These are phyloP conservation scores for Stenogyne calaminthoides DNA, from an alignment of 305 asterid species.

Conservation along the genomic window DNA sequence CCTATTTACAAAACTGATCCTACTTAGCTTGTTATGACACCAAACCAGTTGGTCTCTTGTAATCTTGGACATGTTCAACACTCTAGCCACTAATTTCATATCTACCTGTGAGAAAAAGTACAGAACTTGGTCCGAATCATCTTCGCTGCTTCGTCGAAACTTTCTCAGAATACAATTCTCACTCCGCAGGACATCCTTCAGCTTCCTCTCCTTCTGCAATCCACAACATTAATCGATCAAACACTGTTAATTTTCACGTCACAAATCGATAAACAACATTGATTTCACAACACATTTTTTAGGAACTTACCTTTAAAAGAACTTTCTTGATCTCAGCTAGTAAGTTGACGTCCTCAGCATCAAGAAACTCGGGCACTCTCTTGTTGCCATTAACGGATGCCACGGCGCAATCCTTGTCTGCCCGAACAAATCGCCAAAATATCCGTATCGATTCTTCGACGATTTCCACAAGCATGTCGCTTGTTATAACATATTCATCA, in stretches of 20 bases:
- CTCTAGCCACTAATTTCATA: conserved; percentile 80
- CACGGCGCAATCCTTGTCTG: conserved; percentile 65
- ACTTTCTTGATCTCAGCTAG: conserved; percentile 48
- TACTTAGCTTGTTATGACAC: conserved; percentile 75
- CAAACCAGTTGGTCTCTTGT: conserved; percentile 74
- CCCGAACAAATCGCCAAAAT: conserved; percentile 82
- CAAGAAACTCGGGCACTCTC: conserved; percentile 45
- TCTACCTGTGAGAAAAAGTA: conserved; percentile 83
- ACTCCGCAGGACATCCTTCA: conserved; percentile 65
- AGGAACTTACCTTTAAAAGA: conserved; percentile 65
- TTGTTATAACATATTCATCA: conserved; percentile 54
- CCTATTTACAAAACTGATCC: conserved; percentile 68
- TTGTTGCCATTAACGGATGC: conserved; percentile 35
- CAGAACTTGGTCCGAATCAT: conserved; percentile 71
- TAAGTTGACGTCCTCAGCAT: conserved; percentile 55
- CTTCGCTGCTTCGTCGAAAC: conserved; percentile 49
- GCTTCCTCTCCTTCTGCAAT: conserved; percentile 85
- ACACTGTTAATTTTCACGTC: neutral
- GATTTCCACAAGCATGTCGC: conserved; percentile 75
- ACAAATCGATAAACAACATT: neutral
- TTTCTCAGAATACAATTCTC: conserved; percentile 72
- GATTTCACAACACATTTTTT: neutral
- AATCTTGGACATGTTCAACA: conserved; percentile 71
- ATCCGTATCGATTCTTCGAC: conserved; percentile 88
- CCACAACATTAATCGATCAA: neutral